Percentiles rank a stretch among this genome's conserved stretches.
Conservation (phyloP, 176 grass and related monocot species). For the Oryza rufipogon region DNA sequence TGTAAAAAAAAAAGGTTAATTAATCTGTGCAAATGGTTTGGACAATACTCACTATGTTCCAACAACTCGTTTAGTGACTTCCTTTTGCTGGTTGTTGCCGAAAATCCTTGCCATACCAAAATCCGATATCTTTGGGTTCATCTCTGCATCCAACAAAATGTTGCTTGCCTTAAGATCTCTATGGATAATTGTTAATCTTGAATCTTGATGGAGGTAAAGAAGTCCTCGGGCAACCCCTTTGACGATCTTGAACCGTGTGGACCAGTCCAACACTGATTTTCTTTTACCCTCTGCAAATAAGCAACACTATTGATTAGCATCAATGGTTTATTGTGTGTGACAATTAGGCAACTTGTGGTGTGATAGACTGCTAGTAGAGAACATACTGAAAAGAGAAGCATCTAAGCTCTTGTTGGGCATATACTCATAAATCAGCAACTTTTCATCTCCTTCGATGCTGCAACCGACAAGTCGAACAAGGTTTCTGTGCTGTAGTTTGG, state of each 20-base stretch:
- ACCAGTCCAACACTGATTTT: conserved; percentile 41
- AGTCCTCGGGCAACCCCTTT: conserved; percentile 51
- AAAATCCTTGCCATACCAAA: conserved; percentile 69
- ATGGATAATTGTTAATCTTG: conserved; percentile 54
- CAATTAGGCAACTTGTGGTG: no score
- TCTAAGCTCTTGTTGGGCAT: conserved; percentile 42
- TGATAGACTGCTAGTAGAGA: neutral
- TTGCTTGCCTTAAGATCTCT: conserved; percentile 55
- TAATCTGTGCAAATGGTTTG: neutral
- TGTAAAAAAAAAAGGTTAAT: neutral
- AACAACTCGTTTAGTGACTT: conserved; percentile 45
- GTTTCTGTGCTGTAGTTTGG: conserved; percentile 47
- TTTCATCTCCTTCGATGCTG: conserved; percentile 45
- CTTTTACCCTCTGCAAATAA: conserved; percentile 15
- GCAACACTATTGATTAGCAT: neutral
- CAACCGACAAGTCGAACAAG: conserved; percentile 46
- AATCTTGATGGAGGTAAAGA: conserved; percentile 64
- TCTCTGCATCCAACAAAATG: conserved; percentile 48
- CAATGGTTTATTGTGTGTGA: no score
- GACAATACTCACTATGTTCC: conserved; percentile 54
- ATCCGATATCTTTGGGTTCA: conserved; percentile 59
- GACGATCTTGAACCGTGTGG: conserved; percentile 45
- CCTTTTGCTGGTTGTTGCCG: conserved; percentile 39
- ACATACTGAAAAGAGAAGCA: conserved; percentile 38
- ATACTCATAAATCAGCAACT: conserved; percentile 50